Evolutionary conservation across 73 alveolate genomes (phyloP).

Genomic region (Tetrahymena elliotti): DNA sequence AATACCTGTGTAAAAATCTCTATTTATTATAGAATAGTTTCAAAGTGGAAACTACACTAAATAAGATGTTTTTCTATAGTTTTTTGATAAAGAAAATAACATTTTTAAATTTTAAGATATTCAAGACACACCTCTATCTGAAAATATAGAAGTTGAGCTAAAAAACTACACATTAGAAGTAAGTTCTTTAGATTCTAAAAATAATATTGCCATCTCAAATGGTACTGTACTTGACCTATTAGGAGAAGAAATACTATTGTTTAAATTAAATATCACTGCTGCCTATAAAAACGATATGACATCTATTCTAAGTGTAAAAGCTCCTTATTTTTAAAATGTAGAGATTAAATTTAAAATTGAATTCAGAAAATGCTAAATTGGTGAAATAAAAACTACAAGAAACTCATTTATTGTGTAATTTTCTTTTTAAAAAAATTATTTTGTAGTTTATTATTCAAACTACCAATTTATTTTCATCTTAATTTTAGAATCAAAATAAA

Average conservation of each 20-base stretch:
- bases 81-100: neutral
- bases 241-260: neutral
- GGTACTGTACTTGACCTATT: neutral
- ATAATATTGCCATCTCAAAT: neutral
- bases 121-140: neutral
- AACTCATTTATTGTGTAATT: neutral
- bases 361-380: neutral
- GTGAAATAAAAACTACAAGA: neutral
- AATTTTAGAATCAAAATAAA: too few species aligned
- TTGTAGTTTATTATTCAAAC: too few species aligned
- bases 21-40: neutral
- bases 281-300: neutral
- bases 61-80: neutral
- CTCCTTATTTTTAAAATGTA: neutral
- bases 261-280: neutral
- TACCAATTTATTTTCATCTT: too few species aligned
- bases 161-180: neutral
- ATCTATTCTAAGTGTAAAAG: neutral
- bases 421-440: too few species aligned
- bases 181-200: neutral
- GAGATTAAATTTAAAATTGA: neutral
- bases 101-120: neutral
- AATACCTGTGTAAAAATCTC: neutral
- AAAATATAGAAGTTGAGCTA: neutral
- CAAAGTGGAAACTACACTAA: neutral